Conservation (phyloP, 805 yeast species). For the Candida patagonica region DNA sequence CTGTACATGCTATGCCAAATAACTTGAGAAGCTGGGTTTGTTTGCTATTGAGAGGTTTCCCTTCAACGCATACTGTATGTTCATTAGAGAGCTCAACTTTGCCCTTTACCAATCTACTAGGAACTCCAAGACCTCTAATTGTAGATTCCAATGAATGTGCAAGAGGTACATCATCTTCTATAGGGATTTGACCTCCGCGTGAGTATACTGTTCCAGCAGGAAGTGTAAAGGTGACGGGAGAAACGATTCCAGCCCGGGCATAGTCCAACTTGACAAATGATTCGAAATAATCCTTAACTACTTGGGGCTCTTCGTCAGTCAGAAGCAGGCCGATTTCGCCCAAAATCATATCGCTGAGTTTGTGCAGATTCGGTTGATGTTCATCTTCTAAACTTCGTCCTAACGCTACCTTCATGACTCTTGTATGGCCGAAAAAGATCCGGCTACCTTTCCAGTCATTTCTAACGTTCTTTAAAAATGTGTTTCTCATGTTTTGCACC, state of each 20-base stretch:
- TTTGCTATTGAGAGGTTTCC: conserved; percentile 75
- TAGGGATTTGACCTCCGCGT: conserved; percentile 86
- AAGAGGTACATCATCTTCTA: conserved; percentile 93
- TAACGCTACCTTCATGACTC: conserved; percentile 85
- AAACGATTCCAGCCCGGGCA: conserved; percentile 78
- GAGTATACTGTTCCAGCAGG: conserved; percentile 91
- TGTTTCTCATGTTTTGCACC: conserved; percentile 89
- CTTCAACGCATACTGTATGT: conserved; percentile 69
- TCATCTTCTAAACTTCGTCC: conserved; percentile 86
- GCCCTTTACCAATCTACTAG: conserved; percentile 85
- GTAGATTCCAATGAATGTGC: conserved; percentile 93
- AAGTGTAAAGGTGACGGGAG: conserved; percentile 75
- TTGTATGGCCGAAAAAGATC: conserved; percentile 81
- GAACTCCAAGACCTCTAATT: conserved; percentile 80
- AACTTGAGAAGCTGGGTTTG: conserved; percentile 89
- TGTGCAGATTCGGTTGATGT: conserved; percentile 72
- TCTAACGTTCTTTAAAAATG: conserved; percentile 88
- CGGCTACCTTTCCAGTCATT: conserved; percentile 89
- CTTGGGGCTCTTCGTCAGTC: conserved; percentile 80
- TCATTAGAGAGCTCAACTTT: conserved; percentile 72
- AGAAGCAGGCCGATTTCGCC: conserved; percentile 86
- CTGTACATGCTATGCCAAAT: conserved; percentile 91
- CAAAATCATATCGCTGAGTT: conserved; percentile 49
- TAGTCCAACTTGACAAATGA: conserved; percentile 73
- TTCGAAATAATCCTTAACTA: conserved; percentile 82